These are phyloP conservation scores for Paxillus rubicundulus DNA, from an alignment of 768 basidiomycete genomes.

Conservation along the genomic window DNA sequence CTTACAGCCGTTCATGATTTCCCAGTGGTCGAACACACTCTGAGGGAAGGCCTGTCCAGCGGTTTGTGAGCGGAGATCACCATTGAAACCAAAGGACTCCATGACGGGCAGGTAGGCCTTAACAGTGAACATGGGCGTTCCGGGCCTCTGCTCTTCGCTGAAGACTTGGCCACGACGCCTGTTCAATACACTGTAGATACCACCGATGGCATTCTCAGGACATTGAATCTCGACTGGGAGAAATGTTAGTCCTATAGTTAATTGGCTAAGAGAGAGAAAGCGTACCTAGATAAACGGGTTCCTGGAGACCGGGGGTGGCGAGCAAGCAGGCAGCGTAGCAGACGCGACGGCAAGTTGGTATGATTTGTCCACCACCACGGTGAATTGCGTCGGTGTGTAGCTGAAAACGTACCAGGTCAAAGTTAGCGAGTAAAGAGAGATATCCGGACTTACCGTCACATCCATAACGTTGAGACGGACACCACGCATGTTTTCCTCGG, in stretches of 20 bases:
- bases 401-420: constrained; percentile 36
- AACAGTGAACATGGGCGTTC: constrained; percentile 99
- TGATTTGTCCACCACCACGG: constrained; percentile 98
- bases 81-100: constrained; percentile 98
- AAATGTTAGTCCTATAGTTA: constrained; percentile 10
- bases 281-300: constrained; percentile 91
- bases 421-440: neutral
- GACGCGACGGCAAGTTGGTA: constrained; percentile 94
- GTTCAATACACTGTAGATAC: constrained; percentile 93
- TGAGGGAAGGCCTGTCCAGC: constrained; percentile 99
- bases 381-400: constrained; percentile 99
- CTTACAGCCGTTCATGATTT: constrained; percentile 78
- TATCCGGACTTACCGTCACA: constrained; percentile 68
- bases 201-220: constrained; percentile 95
- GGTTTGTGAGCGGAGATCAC: constrained; percentile 88
- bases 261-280: constrained; percentile 1
- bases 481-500: constrained; percentile 99
- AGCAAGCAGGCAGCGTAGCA: constrained; percentile 95
- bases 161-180: constrained; percentile 98
- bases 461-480: constrained; percentile 94
- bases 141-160: constrained; percentile 93
- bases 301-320: constrained; percentile 88
- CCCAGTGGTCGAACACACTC: constrained; percentile 91
- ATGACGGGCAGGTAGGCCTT: constrained; percentile 93
- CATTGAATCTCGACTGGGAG: constrained; percentile 91